Evolutionary conservation across 331 rosid genomes (phyloP), one percentile per base, ranked within the genome.

Genomic region (Spiraea crenata): DNA sequence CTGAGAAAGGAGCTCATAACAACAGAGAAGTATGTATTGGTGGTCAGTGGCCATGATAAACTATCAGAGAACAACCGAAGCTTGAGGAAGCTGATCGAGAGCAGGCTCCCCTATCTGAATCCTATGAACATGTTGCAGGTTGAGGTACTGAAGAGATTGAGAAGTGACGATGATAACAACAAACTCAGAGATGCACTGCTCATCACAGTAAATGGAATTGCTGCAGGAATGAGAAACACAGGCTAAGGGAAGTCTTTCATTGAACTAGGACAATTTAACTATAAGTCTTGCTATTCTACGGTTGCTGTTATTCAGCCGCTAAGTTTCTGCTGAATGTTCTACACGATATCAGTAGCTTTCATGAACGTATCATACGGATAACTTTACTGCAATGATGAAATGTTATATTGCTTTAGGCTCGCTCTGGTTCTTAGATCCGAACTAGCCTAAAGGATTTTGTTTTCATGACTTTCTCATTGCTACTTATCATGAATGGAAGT

Each of bases 191-290:
- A 93, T 80, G 97, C 96, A 52, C 81, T 93, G 83, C 98, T 88
- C 65, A 93, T 93, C 76, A 93, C 97, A 31, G 82, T 93, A 46
- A 93, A 93, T 74, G 98, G 97, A 14, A 93, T 93, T 39, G 97
- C 98, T 50, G 98, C 98, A 4, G 97, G 98, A 48, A 93, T 93
- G 98, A 88, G 89, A 85, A 93, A 93, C 71, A 93, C 98, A 13
- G 98, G 98, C 73, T 88, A 73, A 83, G 72, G 56, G 68, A 76
- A 42, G 34, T 62, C 37, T 55, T 57, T 49, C 46, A 57, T n/a
- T n/a, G 31, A 25, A 25, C 31, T 25, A 25, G 1, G 31, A 2
- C 31, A 25, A 25, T 25, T 25, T 25, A 25, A 25, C 31, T 25
- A 25, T 25, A 25, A 45, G 74, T n/a, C 39, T 17, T 70, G 47